Conservation (phyloP, 768 basidiomycete genomes). For the Podaxis mareebaensis region DNA sequence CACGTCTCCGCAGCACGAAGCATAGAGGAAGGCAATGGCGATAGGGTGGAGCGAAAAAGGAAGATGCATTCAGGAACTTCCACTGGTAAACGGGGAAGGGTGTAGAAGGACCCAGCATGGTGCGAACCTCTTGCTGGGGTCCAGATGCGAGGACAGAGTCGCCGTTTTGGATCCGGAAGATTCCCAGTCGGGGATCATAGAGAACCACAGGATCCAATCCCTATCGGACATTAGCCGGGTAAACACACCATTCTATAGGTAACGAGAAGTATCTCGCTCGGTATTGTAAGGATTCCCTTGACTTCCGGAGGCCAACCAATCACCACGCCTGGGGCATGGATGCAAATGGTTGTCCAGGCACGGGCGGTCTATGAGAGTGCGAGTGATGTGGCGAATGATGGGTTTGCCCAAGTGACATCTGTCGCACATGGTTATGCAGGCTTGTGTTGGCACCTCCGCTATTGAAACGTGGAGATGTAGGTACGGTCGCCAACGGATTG, state of each 20-base stretch:
- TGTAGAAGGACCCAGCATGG: not conserved
- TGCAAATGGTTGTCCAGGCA: constrained; percentile 12
- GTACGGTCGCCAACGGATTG: not conserved
- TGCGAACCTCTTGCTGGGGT: not conserved
- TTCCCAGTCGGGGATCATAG: not conserved
- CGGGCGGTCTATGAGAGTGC: not conserved
- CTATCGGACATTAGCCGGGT: not conserved
- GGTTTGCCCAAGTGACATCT: not conserved
- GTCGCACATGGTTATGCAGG: constrained; percentile 6
- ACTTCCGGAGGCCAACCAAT: not conserved
- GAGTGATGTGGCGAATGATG: constrained; percentile 6
- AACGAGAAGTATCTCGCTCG: not conserved
- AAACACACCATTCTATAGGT: constrained; percentile 2
- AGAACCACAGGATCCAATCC: not conserved
- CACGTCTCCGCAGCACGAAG: not conserved
- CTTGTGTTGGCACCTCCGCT: not conserved
- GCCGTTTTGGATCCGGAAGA: not conserved
- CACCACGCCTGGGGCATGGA: constrained; percentile 13
- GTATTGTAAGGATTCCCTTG: not conserved
- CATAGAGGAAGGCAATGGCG: not conserved
- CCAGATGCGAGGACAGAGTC: not conserved
- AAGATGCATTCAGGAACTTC: not conserved
- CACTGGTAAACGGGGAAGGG: not conserved
- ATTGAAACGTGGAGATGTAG: not conserved
- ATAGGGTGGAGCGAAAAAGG: not conserved